Percentiles rank a stretch among this genome's conserved stretches.
Evolutionary conservation across 1,284 basidiomycete genomes (phyloP).

Genomic region (Rhodotorula sp.): DNA sequence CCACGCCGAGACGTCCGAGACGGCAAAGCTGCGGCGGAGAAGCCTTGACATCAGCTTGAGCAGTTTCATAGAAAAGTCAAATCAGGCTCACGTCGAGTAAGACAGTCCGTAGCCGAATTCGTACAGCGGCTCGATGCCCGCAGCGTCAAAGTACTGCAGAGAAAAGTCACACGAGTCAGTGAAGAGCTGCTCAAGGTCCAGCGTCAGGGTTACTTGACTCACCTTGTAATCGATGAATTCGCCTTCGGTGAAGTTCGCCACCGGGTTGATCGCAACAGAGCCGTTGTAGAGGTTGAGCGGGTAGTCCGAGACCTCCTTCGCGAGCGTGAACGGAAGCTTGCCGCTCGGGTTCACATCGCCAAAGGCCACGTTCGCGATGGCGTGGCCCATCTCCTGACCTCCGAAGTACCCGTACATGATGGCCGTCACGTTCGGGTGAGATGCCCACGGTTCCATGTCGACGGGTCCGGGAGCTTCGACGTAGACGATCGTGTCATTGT

Average conservation of each 20-base stretch:
- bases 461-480: constrained; percentile 51
- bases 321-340: constrained; percentile 57
- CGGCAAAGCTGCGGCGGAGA: not conserved
- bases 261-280: constrained; percentile 6
- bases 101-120: constrained; percentile 55
- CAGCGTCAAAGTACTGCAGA: constrained; percentile 51
- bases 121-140: constrained; percentile 52
- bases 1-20: not conserved
- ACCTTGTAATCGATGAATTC: constrained; percentile 57
- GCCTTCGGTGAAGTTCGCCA: constrained; percentile 51
- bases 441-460: constrained; percentile 37
- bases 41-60: not conserved
- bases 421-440: constrained; percentile 41
- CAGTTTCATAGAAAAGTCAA: too few species aligned
- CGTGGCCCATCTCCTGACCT: constrained; percentile 45
- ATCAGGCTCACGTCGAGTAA: constrained; percentile 48
- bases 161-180: constrained; percentile 24
- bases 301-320: constrained; percentile 66
- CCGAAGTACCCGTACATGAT: constrained; percentile 43
- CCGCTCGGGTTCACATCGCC: constrained; percentile 56
- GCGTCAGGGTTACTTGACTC: not conserved
- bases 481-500: constrained; percentile 76
- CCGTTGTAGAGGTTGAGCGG: constrained; percentile 29
- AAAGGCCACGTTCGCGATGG: constrained; percentile 47
- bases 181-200: not conserved